These are phyloP conservation scores for Cyberlindnera americana DNA, from an alignment of 805 yeast genomes.

Conservation along the genomic window DNA sequence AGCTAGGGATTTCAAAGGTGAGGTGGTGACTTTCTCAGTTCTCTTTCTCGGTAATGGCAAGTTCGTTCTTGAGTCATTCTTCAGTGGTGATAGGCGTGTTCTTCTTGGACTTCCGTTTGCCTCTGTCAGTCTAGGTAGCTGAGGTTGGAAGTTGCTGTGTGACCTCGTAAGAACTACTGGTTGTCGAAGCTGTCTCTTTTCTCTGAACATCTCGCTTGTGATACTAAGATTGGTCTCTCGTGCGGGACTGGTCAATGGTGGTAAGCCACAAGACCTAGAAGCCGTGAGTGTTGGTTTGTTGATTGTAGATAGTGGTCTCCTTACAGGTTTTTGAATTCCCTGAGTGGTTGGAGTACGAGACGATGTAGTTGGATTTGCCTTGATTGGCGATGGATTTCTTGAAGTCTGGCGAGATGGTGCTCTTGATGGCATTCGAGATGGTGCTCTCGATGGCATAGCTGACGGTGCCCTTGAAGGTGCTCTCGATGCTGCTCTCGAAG, in stretches of 20 bases:
- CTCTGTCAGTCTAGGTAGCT: conserved; percentile 19
- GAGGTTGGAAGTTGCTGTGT: conserved; percentile 24
- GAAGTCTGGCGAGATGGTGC: conserved; percentile 9
- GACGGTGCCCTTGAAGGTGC: conserved; percentile 22
- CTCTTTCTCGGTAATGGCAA: conserved; percentile 6
- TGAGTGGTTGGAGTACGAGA: conserved; percentile 11
- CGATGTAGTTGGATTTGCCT: conserved; percentile 8
- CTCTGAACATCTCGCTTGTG: conserved; percentile 11
- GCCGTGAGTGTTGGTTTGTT: conserved; percentile 13
- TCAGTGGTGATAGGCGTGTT: conserved; percentile 17
- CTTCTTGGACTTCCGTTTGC: conserved; percentile 15
- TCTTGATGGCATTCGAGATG: conserved; percentile 14
- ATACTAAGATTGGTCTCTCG: conserved; percentile 11
- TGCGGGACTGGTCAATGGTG: conserved; percentile 15
- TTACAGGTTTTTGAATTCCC: conserved; percentile 24
- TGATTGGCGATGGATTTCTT: conserved; percentile 17
- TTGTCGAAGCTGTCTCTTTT: conserved; percentile 10
- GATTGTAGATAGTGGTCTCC: conserved; percentile 10
- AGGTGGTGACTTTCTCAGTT: conserved; percentile 20
- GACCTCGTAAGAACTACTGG: conserved; percentile 19
- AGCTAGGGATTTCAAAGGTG: conserved; percentile 26
- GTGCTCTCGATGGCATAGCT: conserved; percentile 16
- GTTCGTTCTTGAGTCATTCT: conserved; percentile 14
- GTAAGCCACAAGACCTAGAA: conserved; percentile 16
- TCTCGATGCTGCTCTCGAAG: conserved; percentile 21